These are phyloP conservation scores for Rhodotorula sphaerocarpa DNA, from an alignment of 768 basidiomycete genomes.

Conservation along the genomic window DNA sequence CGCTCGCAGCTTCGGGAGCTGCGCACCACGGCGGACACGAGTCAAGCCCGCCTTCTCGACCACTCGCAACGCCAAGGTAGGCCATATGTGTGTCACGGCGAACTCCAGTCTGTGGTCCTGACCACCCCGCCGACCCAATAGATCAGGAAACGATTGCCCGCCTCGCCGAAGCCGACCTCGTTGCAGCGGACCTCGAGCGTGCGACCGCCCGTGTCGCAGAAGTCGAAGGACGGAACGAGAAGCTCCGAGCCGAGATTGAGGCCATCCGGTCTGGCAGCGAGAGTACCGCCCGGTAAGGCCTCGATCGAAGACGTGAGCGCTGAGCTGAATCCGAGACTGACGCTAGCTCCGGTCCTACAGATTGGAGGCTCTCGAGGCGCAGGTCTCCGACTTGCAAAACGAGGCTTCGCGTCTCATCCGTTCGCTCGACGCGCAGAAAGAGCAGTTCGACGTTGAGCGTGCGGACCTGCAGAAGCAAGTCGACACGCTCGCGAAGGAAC, in stretches of 20 bases:
- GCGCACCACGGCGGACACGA: conserved; percentile 80
- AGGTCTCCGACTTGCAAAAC: conserved; percentile 65
- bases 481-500: conserved; percentile 23
- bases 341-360: conserved; percentile 50
- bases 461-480: conserved; percentile 59
- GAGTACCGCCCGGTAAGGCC: conserved; percentile 57
- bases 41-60: conserved; percentile 83
- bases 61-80: conserved; percentile 82
- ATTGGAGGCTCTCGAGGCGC: conserved; percentile 62
- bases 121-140: conserved; percentile 39
- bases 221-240: conserved; percentile 89
- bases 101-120: background rate
- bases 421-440: conserved; percentile 49
- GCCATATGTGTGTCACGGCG: conserved; percentile 3
- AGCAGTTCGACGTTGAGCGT: conserved; percentile 57
- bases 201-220: conserved; percentile 89
- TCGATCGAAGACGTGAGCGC: too few relatives aligned
- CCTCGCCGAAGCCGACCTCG: conserved; percentile 87
- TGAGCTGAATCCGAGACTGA: too few relatives aligned
- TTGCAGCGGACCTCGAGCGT: conserved; percentile 83
- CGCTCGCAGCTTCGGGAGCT: conserved; percentile 84
- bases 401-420: conserved; percentile 64
- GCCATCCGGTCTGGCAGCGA: conserved; percentile 71
- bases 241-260: conserved; percentile 92
- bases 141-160: conserved; percentile 88